Evolutionary conservation across 2,329 filamentous ascomycete species (phyloP), one percentile per base, ranked within the genome.

Genomic region (Botrytis galanthina): DNA sequence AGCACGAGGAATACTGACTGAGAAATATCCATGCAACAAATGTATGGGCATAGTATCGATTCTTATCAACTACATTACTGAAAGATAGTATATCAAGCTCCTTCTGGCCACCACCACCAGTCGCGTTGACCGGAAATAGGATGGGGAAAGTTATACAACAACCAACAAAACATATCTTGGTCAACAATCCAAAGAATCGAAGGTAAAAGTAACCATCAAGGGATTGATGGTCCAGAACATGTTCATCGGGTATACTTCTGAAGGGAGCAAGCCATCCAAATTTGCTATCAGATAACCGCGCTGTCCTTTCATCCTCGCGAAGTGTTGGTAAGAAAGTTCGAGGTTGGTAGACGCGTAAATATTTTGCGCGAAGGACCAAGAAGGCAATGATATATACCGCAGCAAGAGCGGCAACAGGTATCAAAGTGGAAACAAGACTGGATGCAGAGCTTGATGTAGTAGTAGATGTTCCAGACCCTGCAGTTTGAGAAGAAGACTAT

Each of bases 141-240:
- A 98, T 86, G 0, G 96, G 95, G 89, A 93, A 97, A 26, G 93
- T 95, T 74, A 98, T 90, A 77, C 87, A 85, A 79, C 91, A 93
- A 73, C 96, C 96, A 22, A 95, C 90, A 66, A 98, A 88, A 82
- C 92, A 95, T 77, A 97, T 92, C 75, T 92, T 86, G 70, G 90
- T 88, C 57, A 92, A 84, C 69, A 96, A 91, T 80, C 94, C 93
- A 76, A 98, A 84, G 79, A 95, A 97, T 48, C 95, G 93, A 37
- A 98, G 86, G 81, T 97, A 94, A 71, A 98, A 90, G 82, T 95
- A 98, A 51, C 92, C 92, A 81, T 98, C 95, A 74, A 98, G 88
- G 0, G 94, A 96, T 81, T 95, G 93, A 84, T 97, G 94, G 78
- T 95, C 92, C 39, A 98, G 88, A 32, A 95, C 89, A 80, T 93